Evolutionary conservation across 164 flowering plant genomes (phyloP), one percentile per base, ranked within the genome.

Genomic region (Litsea cubeba): DNA sequence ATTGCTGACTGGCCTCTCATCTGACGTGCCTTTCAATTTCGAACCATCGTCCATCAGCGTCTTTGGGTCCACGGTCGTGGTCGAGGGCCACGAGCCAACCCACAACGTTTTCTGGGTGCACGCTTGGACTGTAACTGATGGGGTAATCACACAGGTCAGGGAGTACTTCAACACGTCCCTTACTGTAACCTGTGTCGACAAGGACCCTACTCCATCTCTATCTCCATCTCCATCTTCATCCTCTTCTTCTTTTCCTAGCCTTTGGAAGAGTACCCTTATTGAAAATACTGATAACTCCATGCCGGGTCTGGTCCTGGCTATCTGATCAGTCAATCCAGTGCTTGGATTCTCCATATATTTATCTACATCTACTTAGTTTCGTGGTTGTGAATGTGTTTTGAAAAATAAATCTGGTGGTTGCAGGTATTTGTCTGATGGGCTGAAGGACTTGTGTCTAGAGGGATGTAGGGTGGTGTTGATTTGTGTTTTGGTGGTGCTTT

Each of bases 1-100:
- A 78, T 78, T 93, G 30, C 88, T 88, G 74, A 89, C 95, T 23
- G 95, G 95, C 17, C 20, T 54, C n/a, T 54, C 60, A 54, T 54
- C 60, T 15, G 18, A 54, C 20, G 49, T 28, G 18, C 20, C 72
- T 10, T 76, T 76, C 66, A 26, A 2, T 1, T 76, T 76, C 71
- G 18, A 17, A 3, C 79, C 79, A 8, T 17, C 26, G 22, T 60
- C 74, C 54, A 24, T 76, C 67, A 50, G 23, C 57, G 71, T 66
- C 62, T 12, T 76, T 57, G 75, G 75, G 18, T 40, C 70, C 67
- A 72, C 62, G 6, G 75, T 76, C 79, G 18, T 76, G 22, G 79
- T 64, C 23, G 79, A 76, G 58, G 83, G 83, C 35, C 75, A 62
- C 18, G 67, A 69, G 26, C 72, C 76, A 23, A 70, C 32, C 35